Evolutionary conservation across 83 land plant genomes (phyloP), one percentile per base, ranked within the genome.

Genomic region (Picea mariana): DNA sequence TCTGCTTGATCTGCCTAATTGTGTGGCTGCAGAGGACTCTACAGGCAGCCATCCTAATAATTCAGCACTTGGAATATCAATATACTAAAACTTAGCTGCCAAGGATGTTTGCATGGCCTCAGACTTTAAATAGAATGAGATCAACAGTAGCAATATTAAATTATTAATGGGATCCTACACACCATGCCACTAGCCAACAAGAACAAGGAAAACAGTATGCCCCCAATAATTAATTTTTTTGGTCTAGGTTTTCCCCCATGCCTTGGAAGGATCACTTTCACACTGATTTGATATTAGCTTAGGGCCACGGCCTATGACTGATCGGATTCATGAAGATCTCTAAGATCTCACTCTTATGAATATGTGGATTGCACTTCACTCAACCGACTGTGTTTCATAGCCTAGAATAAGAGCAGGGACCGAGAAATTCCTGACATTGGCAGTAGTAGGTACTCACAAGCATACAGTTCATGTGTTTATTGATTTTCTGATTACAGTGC

Each of bases 241-340:
- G 12, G 12, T 52, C 58, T 52, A 52, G 58, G 58, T 52, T 52
- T 52, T 2, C 58, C 58, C 13, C 13, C 13, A 44, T 44, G 3
- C 13, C 13, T 11, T 1, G 3, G 58, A 52, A 52, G 58, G 3
- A 52, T 52, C 58, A 52, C 58, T 52, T 3, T 52, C 13, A 52
- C 58, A 52, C 12, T 52, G 58, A 52, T 52, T 52, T 52, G 58
- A 11, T 52, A 38, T 69, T 27, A 17, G 16, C 12, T 31, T 13
- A 17, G 75, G 12, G 6, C 47, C 4, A 67, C 31, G 16, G 21
- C 20, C 75, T 40, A 69, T 69, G 75, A 69, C 75, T 11, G 58
- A 52, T 69, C 75, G 40, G 75, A 69, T 38, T 6, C 47, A 38
- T 69, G 75, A 69, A 69, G 18, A 20, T 69, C 38, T 69, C n/a